These are phyloP conservation scores for Astrocystis sublimbata DNA, from an alignment of 495 filamentous ascomycete species.

Conservation along the genomic window DNA sequence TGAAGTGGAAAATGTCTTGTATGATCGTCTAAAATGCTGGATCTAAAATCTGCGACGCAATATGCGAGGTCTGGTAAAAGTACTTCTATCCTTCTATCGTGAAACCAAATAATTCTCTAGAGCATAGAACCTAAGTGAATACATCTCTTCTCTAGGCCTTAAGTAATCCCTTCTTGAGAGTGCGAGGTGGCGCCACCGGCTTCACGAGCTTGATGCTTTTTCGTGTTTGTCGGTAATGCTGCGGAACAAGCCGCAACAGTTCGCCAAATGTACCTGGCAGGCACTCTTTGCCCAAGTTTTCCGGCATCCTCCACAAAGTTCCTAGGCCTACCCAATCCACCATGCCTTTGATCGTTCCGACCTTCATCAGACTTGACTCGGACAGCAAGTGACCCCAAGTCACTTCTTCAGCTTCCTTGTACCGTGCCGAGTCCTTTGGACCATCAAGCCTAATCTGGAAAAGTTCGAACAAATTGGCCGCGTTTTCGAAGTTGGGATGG, in stretches of 20 bases:
- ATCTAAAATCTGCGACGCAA: too few species aligned
- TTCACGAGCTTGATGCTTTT: background rate
- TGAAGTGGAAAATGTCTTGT: too few species aligned
- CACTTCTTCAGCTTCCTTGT: background rate
- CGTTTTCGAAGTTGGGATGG: background rate
- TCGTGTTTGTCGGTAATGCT: slow-evolving; percentile 24
- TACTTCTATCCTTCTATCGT: too few species aligned
- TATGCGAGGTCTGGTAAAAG: too few species aligned
- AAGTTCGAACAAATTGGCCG: background rate
- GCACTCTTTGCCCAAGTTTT: slow-evolving; percentile 22
- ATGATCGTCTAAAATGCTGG: too few species aligned
- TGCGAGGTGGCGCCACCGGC: background rate
- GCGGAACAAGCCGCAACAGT: slow-evolving; percentile 24
- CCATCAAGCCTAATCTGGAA: slow-evolving; percentile 1
- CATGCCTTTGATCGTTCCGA: slow-evolving; percentile 1
- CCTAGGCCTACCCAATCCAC: slow-evolving; percentile 21
- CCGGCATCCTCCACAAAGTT: slow-evolving; percentile 19
- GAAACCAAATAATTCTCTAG: too few species aligned
- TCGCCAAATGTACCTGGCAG: slow-evolving; percentile 29
- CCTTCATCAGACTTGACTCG: slow-evolving; percentile 3
- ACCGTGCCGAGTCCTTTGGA: background rate
- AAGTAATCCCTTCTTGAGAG: slow-evolving; percentile 1
- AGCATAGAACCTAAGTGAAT: too few species aligned
- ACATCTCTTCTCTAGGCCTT: background rate
- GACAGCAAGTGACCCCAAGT: background rate